Percentiles rank a stretch among this genome's conserved stretches.
phyloP scores from a whole-genome alignment of 331 rosid genomes.

The Acacia concinna region DNA sequence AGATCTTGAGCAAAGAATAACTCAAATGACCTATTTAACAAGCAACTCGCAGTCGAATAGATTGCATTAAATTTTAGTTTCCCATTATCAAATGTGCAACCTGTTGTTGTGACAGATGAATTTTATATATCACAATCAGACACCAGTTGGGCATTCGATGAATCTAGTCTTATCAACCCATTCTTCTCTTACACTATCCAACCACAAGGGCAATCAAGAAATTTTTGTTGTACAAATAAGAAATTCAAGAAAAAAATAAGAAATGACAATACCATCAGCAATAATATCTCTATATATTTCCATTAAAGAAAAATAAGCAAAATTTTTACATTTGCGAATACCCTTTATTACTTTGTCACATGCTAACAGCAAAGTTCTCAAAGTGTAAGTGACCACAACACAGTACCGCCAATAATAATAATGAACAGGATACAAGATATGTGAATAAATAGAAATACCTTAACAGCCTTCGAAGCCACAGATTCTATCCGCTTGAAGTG shows the following conservation, averaged over 20 bases:
- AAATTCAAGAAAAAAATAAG: neutral
- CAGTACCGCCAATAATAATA: neutral
- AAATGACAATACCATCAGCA: neutral
- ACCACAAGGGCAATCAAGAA: slow-evolving; percentile 2
- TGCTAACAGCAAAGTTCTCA: neutral
- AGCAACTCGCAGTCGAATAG: neutral
- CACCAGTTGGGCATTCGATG: neutral
- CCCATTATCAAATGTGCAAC: neutral
- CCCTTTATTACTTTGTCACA: neutral
- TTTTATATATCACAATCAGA: neutral
- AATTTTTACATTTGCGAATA: neutral
- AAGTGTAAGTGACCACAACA: neutral
- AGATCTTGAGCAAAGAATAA: neutral
- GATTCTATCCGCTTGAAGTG: slow-evolving; percentile 79
- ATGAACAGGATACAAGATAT: neutral
- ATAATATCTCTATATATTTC: neutral
- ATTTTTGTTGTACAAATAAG: neutral
- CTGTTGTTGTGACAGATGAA: neutral
- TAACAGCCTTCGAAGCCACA: slow-evolving; percentile 70
- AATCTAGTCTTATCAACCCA: neutral
- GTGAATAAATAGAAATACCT: slow-evolving; percentile 50
- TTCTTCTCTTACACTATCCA: neutral
- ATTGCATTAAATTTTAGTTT: neutral
- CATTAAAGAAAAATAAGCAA: neutral
- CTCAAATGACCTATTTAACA: neutral